Conservation (phyloP, 225 moss, liverwort and hornwort species). For the Antitrichia curtipendula region DNA sequence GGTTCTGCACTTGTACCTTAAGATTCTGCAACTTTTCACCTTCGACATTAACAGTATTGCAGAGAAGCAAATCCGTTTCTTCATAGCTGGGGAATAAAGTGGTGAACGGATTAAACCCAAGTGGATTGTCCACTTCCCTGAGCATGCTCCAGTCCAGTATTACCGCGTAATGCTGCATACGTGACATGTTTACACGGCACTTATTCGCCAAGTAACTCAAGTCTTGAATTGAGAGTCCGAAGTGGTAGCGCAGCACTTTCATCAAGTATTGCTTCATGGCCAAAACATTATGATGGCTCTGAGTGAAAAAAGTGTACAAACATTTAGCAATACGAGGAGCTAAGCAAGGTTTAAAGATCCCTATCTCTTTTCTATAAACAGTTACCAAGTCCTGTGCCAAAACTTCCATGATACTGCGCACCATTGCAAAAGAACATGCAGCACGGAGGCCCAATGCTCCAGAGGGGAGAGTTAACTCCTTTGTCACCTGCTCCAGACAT, state of each 20-base stretch:
- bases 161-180: background rate
- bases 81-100: conserved; percentile 7
- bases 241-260: conserved; percentile 22
- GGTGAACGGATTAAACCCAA: conserved; percentile 28
- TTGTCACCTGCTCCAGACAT: background rate
- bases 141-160: conserved; percentile 19
- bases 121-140: conserved; percentile 14
- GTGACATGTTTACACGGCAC: background rate
- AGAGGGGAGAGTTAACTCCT: conserved; percentile 1
- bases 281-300: conserved; percentile 9
- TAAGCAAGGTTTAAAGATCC: conserved; percentile 14
- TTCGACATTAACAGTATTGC: background rate
- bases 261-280: conserved; percentile 30
- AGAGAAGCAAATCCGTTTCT: background rate
- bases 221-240: conserved; percentile 5
- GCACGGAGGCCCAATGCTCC: conserved; percentile 5
- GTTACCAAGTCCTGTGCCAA: conserved; percentile 20
- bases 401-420: conserved; percentile 14
- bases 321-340: background rate
- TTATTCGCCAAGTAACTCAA: conserved; percentile 8
- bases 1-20: background rate
- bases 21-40: conserved; percentile 1
- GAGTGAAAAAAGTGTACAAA: background rate
- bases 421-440: conserved; percentile 23
- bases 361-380: conserved; percentile 1